These are phyloP conservation scores for Mediolabrus comicus DNA, from an alignment of 108 stramenopile genomes.

Conservation along the genomic window DNA sequence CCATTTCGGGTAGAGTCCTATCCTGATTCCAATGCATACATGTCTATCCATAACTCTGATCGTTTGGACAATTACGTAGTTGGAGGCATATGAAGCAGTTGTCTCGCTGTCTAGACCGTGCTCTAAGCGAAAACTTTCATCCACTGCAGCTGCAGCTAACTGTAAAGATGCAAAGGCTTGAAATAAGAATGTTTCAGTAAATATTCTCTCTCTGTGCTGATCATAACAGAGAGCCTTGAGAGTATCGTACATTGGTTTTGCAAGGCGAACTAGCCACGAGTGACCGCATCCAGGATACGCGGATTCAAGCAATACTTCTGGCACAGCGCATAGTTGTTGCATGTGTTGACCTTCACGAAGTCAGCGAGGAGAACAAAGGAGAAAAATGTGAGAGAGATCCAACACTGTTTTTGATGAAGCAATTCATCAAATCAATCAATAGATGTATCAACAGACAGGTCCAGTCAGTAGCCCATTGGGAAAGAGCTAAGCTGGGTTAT, in stretches of 20 bases:
- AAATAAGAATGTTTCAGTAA: conserved; percentile 68
- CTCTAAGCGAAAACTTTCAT: conserved; percentile 48
- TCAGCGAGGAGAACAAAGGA: neutral
- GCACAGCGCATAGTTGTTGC: conserved; percentile 53
- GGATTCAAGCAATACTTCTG: conserved; percentile 30
- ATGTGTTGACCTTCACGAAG: conserved; percentile 42
- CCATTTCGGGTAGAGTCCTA: conserved; percentile 56
- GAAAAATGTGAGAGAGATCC: neutral
- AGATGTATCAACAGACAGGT: conserved; percentile 28
- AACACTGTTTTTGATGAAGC: neutral
- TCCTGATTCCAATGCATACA: conserved; percentile 61
- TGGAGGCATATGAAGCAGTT: conserved; percentile 59
- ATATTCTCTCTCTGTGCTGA: conserved; percentile 74
- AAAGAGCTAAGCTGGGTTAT: conserved; percentile 18
- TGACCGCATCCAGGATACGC: conserved; percentile 21
- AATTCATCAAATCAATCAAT: neutral
- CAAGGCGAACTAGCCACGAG: conserved; percentile 59
- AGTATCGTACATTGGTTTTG: conserved; percentile 79
- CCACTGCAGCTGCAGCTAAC: conserved; percentile 59
- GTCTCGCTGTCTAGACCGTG: conserved; percentile 19
- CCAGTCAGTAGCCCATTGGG: conserved; percentile 14
- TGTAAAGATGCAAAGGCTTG: conserved; percentile 64
- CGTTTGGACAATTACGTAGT: conserved; percentile 54
- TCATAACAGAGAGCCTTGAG: conserved; percentile 68
- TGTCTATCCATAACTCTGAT: conserved; percentile 69